These are phyloP conservation scores for Auriscalpium vulgare DNA, from an alignment of 768 basidiomycete genomes.

Conservation along the genomic window DNA sequence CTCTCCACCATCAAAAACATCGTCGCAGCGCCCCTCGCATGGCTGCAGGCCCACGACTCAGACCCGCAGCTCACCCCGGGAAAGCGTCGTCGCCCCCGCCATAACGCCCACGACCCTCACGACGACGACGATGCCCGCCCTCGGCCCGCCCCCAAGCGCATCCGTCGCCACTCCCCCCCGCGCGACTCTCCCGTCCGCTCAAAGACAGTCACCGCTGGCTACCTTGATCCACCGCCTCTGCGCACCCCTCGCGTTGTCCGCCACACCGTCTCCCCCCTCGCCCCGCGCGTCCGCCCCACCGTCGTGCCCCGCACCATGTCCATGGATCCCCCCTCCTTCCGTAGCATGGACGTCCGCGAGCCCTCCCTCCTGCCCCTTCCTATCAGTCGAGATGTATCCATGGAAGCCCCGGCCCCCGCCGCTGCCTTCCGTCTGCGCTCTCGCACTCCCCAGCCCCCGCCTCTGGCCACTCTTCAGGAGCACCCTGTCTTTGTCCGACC, in stretches of 20 bases:
- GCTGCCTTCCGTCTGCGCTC: slow-evolving; percentile 58
- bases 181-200: neutral
- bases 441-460: slow-evolving; percentile 70
- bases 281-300: slow-evolving; percentile 12
- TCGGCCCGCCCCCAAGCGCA: slow-evolving; percentile 19
- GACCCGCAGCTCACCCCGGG: slow-evolving; percentile 22
- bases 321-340: slow-evolving; percentile 45
- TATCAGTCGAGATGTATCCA: slow-evolving; percentile 33
- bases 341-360: slow-evolving; percentile 11
- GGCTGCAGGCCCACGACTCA: slow-evolving; percentile 19
- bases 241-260: slow-evolving; percentile 8
- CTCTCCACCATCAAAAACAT: slow-evolving; percentile 28
- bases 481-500: slow-evolving; percentile 67
- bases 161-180: slow-evolving; percentile 15
- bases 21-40: slow-evolving; percentile 25
- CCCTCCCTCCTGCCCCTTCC: slow-evolving; percentile 25
- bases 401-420: slow-evolving; percentile 32
- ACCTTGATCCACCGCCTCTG: slow-evolving; percentile 11
- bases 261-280: slow-evolving; percentile 11
- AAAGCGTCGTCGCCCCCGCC: slow-evolving; percentile 23
- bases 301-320: slow-evolving; percentile 56
- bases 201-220: neutral
- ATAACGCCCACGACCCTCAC: slow-evolving; percentile 1
- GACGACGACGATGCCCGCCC: slow-evolving; percentile 11
- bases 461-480: slow-evolving; percentile 48